These are phyloP conservation scores for Arachnopeziza araneosa DNA, from an alignment of 2,329 filamentous ascomycete species.

Conservation along the genomic window DNA sequence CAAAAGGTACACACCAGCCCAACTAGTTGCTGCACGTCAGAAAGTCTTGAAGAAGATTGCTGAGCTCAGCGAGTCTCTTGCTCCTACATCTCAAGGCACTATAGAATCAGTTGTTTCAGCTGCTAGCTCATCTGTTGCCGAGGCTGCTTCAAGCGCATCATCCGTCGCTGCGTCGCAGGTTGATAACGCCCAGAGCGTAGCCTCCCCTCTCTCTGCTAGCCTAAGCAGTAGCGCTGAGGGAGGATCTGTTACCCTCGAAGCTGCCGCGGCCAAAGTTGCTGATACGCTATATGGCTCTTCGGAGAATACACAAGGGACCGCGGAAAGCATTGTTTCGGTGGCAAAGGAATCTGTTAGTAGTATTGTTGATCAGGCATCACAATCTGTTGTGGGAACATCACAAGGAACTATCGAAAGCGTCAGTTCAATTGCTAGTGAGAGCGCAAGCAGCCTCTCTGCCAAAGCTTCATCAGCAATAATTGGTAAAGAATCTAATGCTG, in stretches of 20 bases:
- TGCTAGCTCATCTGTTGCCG: conserved; percentile 20
- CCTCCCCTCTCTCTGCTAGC: conserved; percentile 16
- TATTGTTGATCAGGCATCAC: conserved; percentile 25
- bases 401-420: conserved; percentile 26
- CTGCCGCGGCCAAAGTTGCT: conserved; percentile 13
- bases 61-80: conserved; percentile 19
- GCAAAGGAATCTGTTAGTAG: conserved; percentile 25
- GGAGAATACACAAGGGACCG: conserved; percentile 25
- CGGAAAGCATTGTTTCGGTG: conserved; percentile 32
- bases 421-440: conserved; percentile 10
- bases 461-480: conserved; percentile 23
- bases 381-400: conserved; percentile 22
- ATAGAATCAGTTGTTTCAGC: conserved; percentile 31
- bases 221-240: conserved; percentile 16
- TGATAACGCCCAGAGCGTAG: conserved; percentile 1
- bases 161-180: conserved; percentile 5
- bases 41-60: conserved; percentile 22
- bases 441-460: conserved; percentile 17
- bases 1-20: conserved; percentile 55
- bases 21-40: conserved; percentile 42
- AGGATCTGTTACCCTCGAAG: conserved; percentile 19
- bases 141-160: conserved; percentile 15
- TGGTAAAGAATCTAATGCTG: conserved; percentile 19
- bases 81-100: conserved; percentile 23
- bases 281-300: conserved; percentile 21